Evolutionary conservation across 2,329 filamentous ascomycete species (phyloP).

Genomic region (Neonectria sp.): DNA sequence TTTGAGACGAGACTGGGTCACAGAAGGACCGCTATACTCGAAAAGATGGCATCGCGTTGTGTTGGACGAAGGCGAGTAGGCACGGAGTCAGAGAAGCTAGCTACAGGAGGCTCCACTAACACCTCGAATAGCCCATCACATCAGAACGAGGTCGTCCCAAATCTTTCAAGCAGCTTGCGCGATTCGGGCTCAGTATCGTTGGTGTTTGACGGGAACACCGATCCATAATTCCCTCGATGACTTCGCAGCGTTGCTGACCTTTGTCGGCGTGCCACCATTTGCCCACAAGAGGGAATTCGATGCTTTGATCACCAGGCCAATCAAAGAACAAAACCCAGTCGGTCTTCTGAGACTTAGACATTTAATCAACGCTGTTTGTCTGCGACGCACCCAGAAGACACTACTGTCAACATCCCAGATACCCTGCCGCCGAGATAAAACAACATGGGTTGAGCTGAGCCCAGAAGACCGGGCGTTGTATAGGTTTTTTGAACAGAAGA

Average conservation of each 20-base stretch:
- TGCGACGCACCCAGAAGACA: slow-evolving; percentile 5
- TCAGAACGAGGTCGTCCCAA: slow-evolving; percentile 52
- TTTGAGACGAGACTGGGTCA: slow-evolving; percentile 46
- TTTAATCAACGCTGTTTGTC: slow-evolving; percentile 12
- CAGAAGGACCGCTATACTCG: slow-evolving; percentile 3
- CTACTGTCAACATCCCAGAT: background rate
- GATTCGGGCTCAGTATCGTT: slow-evolving; percentile 46
- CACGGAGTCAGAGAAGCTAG: background rate
- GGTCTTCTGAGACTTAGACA: background rate
- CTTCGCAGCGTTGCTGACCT: slow-evolving; percentile 54
- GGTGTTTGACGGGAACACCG: slow-evolving; percentile 60
- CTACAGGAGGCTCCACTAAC: background rate
- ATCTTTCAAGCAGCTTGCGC: slow-evolving; percentile 47
- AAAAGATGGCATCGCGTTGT: slow-evolving; percentile 52
- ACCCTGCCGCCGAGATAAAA: background rate
- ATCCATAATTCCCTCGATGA: slow-evolving; percentile 58
- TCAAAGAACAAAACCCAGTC: background rate
- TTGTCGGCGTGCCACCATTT: slow-evolving; percentile 49
- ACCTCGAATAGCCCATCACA: slow-evolving; percentile 52
- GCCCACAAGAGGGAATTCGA: slow-evolving; percentile 4
- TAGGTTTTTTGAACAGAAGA: background rate
- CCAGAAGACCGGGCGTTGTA: slow-evolving; percentile 5
- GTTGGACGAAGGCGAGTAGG: slow-evolving; percentile 56
- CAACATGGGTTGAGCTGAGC: background rate
- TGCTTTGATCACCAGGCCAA: slow-evolving; percentile 19